Base-by-base conservation (phyloP, 345 rosid genomes). In the Erysimum cheiranthoides region DNA sequence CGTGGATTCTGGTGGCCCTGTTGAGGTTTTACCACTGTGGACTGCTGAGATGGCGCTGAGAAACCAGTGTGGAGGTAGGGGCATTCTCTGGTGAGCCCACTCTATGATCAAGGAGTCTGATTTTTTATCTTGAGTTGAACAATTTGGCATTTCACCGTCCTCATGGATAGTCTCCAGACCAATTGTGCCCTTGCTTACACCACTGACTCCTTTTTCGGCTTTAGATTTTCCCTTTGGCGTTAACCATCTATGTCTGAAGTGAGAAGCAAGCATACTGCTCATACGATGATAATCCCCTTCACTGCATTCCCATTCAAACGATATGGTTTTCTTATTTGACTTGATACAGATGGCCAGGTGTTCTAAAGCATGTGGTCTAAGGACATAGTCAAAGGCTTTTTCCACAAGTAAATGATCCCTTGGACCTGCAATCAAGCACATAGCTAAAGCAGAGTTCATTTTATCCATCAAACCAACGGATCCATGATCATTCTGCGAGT, bases 51-150 rank as follows among this genome's bases (percentile, higher is more conserved):
- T 82, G 75, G 98, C 85, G 82, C 95, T 94, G 72, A 94, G 93
- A 82, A 92, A 89, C 97, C 98, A 94, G 73, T 92, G 96, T 71
- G 74, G 62, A 58, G 97, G 93, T 73, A 94, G 88, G 3, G 96
- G 96, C 82, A 90, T 52, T 84, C 91, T 86, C 90, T 92, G 97
- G 73, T 82, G 86, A 52, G 92, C 89, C 96, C 96, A 92, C 80
- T 94, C 95, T 62, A 78, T 58, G 34, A 76, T 34, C 75, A 78
- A 76, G 60, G 82, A 81, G 76, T 65, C 70, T 68, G 61, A 51
- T 54, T 49, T 28, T 67, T 50, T 49, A 76, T 69, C 83, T 70
- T 70, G 82, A 57, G 75, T 77, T 25, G 73, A 59, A 80, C 58
- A 66, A 71, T 74, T 77, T 84, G 87, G 77, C 52, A 80, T 45